Base-by-base conservation (phyloP, 768 basidiomycete species). In the Mycena latifolia region DNA sequence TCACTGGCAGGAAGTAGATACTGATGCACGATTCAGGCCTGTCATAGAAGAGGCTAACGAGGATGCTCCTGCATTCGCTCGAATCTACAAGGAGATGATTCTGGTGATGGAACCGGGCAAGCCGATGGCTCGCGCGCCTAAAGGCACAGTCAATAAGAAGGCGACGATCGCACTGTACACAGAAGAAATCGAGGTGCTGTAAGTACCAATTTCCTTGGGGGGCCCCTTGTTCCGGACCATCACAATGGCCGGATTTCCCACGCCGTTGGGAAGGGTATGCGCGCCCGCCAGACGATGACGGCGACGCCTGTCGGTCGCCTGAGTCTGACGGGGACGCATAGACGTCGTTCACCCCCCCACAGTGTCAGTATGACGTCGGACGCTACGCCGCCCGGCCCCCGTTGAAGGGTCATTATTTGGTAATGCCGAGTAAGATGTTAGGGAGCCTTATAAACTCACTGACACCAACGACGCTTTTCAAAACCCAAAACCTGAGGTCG, bases 71-170 rank as follows among this genome's bases (percentile, higher is more conserved):
- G 61, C 76, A 5, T 84, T 81, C 63, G 82, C 81, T 60, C 77
- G 79, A 20, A 77, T 86, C 11, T 86, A 86, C 73, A 84, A 84
- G 59, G 84, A 88, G 66, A 82, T 87, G 80, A 82, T 88, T 46
- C 55, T 87, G 41, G 76, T 86, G 24, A 76, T 84, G 0, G 60
- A 64, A 11, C 73, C 74, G 9, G 70, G 73, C 14, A 80, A 80
- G 25, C 85, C 84, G 1, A 77, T 88, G 58, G 73, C 79, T 22
- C 81, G 82, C 33, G 75, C 83, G 5, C 80, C 78, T 0, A 89
- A 88, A 70, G 85, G 85, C 2, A 86, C 85, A 0, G 77, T 85
- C 12, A 79, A 78, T 48, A 79, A 82, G 54, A 84, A 84, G 65
- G 79, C 79, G 4, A 80, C 83, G 0, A 56, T 87, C 39, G 69